Base-by-base conservation (phyloP, 164 flowering plant genomes). In the Tinospora cordifolia region DNA sequence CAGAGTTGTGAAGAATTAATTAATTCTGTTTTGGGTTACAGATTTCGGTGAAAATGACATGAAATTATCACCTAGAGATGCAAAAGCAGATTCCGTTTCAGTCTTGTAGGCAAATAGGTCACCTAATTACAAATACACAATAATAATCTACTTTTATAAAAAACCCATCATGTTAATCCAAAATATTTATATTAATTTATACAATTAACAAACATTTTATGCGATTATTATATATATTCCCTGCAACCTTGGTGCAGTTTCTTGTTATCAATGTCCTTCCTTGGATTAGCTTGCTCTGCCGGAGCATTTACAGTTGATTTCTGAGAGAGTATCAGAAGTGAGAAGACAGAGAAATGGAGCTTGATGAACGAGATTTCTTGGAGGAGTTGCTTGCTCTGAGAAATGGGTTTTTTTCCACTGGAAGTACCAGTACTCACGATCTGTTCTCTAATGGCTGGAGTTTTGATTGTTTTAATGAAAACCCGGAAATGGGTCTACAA, bases 311-410 rank as follows among this genome's bases (percentile, higher is more conserved):
- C 4, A 30, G 36, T 30, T 30, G 36, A 30, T 30, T 30, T 30
- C 44, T 62, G 24, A 21, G 71, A 70, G 75, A 71, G 12, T 12
- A n/a, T 44, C 30, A 67, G 12, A 65, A 67, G 75, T 63, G 65
- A 21, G 65, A 69, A 62, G 68, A 65, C 68, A 39, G 70, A 71
- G 65, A 67, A 62, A 87, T 87, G 93, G 93, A 89, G 83, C 71
- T 83, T 21, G 69, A 76, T 68, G 86, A 84, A 8, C 77, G 79
- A 64, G 85, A 80, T 60, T 76, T 85, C 75, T 75, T 86, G 41
- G 96, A 88, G 78, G 90, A 88, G 63, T 69, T 88, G 40, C 69
- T 85, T 13, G 78, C 81, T 63, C 80, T 84, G 69, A 87, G 79
- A 75, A 82, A 51, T 83, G 83, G 82, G 76, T 26, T 21, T 69